A percentile compares a stretch with the other conserved stretches of the same genome.
phyloP scores from a whole-genome alignment of 2,329 filamentous ascomycete genomes.

The Cercospora sp. region DNA sequence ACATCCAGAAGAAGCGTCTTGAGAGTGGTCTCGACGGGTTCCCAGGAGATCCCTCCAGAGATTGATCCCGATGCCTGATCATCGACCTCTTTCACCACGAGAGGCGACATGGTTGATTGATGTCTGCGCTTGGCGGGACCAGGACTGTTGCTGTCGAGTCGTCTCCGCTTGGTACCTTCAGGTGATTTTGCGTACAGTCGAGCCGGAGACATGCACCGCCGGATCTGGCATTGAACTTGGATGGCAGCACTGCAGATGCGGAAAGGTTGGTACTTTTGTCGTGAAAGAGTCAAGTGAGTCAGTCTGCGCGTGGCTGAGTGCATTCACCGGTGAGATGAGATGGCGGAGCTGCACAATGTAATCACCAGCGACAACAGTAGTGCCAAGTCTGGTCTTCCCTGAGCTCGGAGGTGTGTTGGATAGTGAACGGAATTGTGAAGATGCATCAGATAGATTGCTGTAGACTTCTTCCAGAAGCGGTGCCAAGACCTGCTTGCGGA shows the following conservation, averaged over 20 bases:
- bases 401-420: neutral
- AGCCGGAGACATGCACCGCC: slow-evolving; percentile 37
- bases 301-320: slow-evolving; percentile 20
- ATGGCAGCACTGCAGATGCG: neutral
- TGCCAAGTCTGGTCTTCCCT: neutral
- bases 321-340: slow-evolving; percentile 27
- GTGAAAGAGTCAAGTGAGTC: slow-evolving; percentile 23
- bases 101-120: slow-evolving; percentile 32
- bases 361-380: neutral
- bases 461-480: neutral
- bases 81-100: slow-evolving; percentile 37
- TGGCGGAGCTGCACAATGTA: neutral
- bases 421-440: neutral
- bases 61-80: slow-evolving; percentile 23
- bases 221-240: slow-evolving; percentile 24
- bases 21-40: slow-evolving; percentile 68
- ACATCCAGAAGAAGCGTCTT: slow-evolving; percentile 78
- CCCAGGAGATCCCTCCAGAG: slow-evolving; percentile 56
- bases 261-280: slow-evolving; percentile 10
- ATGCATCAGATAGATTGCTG: neutral
- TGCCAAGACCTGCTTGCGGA: neutral
- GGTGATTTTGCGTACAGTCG: slow-evolving; percentile 30
- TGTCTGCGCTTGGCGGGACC: slow-evolving; percentile 17
- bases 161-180: slow-evolving; percentile 34
- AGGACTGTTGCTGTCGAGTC: slow-evolving; percentile 22